phyloP scores from a whole-genome alignment of 2,329 filamentous ascomycete genomes.

The Colletotrichum gloeosporioides region DNA sequence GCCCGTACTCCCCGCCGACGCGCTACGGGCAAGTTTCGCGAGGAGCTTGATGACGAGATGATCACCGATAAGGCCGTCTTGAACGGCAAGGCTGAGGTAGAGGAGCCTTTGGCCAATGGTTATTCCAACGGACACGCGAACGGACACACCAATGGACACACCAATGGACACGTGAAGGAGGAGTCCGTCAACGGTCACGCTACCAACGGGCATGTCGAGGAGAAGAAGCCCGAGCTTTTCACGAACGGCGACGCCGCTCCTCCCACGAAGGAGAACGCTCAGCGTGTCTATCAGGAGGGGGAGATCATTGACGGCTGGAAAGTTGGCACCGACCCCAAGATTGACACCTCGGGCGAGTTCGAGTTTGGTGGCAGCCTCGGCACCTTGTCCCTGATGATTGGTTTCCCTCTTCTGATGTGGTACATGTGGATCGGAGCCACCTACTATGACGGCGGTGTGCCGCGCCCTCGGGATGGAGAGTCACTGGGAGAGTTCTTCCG shows the following conservation, averaged over 20 bases:
- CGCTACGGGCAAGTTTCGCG: slow-evolving; percentile 52
- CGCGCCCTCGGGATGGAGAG: slow-evolving; percentile 67
- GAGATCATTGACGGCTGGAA: slow-evolving; percentile 61
- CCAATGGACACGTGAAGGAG: slow-evolving; percentile 29
- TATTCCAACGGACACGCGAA: slow-evolving; percentile 30
- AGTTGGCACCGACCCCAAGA: slow-evolving; percentile 63
- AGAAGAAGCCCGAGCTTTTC: not conserved
- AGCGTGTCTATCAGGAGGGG: slow-evolving; percentile 20
- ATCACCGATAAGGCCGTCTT: slow-evolving; percentile 31
- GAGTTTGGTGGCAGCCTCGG: slow-evolving; percentile 86
- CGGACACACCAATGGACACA: slow-evolving; percentile 26
- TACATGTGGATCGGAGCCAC: slow-evolving; percentile 94
- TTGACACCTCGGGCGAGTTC: slow-evolving; percentile 67
- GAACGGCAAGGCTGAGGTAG: slow-evolving; percentile 24
- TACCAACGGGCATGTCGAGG: slow-evolving; percentile 22
- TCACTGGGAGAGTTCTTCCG: slow-evolving; percentile 68
- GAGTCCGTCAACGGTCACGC: slow-evolving; percentile 18
- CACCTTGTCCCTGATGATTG: slow-evolving; percentile 80
- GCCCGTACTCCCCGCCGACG: slow-evolving; percentile 48
- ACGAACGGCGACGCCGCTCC: slow-evolving; percentile 1
- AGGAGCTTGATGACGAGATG: slow-evolving; percentile 50
- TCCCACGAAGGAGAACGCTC: not conserved
- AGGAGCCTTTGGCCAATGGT: slow-evolving; percentile 24
- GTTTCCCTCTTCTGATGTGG: slow-evolving; percentile 88
- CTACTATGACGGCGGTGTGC: slow-evolving; percentile 81